Base-by-base conservation (phyloP, 1,284 basidiomycete genomes). In the Cryptococcus hybrid region DNA sequence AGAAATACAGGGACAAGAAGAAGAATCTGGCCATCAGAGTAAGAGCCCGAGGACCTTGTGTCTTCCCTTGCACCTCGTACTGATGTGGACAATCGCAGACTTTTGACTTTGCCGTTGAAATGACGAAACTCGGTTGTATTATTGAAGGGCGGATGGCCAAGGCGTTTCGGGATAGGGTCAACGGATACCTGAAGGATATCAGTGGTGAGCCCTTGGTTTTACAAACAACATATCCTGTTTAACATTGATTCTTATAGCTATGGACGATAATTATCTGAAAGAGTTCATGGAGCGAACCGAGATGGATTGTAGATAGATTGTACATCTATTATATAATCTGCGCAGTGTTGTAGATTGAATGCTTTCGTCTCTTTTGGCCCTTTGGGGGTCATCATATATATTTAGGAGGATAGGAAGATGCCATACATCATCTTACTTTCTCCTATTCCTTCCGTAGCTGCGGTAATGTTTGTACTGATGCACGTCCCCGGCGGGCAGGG, bases 1-100 rank as follows among this genome's bases (percentile, higher is more conserved):
- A 54, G 48, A 54, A 45, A 42, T 60, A 60, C 46, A 52, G 59
- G 15, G 42, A 54, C 2, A 57, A 54, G 48, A 60, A 45, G 43
- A 45, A 38, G 36, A 34, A 30, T 1, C 12, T 54, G 2, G 52
- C 52, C 13, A 3, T 12, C 3, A 12, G 18, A 13, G 52, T 54
- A 30, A 47, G 52, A 30, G 7, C 6, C 7, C 34, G 24, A 6
- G 24, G 13, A 24, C 45, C 11, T 5, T 30, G 30, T 30, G 30
- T 30, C 4, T 30, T 30, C 4, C 30, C 30, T 30, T 30, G 30
- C 30, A 30, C 30, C 30, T 30, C 45, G 24, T 11, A 18, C 9
- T 15, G 45, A 47, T 47, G n/a, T 42, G 11, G 5, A 5, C 15
- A 42, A 13, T 15, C 11, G 47, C 47, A 47, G 47, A 47, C 47